Conservation (phyloP, 441 rosid genomes). For the Omphalea diandra region DNA sequence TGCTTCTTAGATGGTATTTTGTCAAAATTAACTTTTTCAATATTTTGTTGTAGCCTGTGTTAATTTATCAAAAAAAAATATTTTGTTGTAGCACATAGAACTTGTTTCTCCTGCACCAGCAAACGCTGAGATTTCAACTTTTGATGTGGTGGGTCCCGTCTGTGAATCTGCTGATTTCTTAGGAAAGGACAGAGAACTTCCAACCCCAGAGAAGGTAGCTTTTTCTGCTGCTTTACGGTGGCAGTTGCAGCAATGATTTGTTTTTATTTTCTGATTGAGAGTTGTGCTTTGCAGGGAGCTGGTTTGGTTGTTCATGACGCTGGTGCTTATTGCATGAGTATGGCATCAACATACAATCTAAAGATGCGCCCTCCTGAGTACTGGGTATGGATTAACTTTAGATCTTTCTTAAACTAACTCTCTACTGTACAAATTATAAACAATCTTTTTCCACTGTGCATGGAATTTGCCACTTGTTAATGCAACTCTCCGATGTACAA, state of each 20-base stretch:
- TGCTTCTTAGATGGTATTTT: not conserved
- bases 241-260: not conserved
- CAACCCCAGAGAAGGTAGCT: constrained; percentile 76
- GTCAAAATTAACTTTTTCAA: constrained; percentile 12
- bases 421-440: not conserved
- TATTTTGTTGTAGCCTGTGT: constrained; percentile 55
- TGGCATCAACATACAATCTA: constrained; percentile 99
- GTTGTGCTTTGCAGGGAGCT: constrained; percentile 57
- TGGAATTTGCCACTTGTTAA: not conserved
- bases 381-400: constrained; percentile 56
- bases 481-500: not conserved
- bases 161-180: constrained; percentile 99
- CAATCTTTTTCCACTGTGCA: not conserved
- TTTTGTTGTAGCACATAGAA: constrained; percentile 77
- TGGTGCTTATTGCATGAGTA: constrained; percentile 99
- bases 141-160: constrained; percentile 97
- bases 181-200: constrained; percentile 93
- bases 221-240: not conserved
- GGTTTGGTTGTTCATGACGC: constrained; percentile 98
- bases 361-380: constrained; percentile 99
- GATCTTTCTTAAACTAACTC: not conserved
- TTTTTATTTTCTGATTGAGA: constrained; percentile 20
- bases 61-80: too few species aligned
- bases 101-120: constrained; percentile 76
- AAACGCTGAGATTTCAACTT: constrained; percentile 59